Percentiles rank a stretch among this genome's conserved stretches.
Conservation (phyloP, 371 early-diverging fungal species). For the Coemansia sp. region DNA sequence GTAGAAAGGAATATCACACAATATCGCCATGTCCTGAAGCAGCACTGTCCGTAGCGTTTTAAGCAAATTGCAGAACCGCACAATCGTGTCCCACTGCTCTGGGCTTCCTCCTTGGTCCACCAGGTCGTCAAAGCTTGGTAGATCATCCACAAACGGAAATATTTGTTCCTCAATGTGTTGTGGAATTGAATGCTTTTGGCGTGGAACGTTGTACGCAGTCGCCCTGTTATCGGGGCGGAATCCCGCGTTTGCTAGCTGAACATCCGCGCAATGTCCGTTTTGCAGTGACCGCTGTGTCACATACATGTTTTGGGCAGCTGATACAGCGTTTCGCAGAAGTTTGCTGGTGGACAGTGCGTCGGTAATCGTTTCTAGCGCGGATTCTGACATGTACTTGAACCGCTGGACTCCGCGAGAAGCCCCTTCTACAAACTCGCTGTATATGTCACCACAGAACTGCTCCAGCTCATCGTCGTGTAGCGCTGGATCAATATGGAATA, state of each 20-base stretch:
- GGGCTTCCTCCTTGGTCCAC: neutral
- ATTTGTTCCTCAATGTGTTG: slow-evolving; percentile 7
- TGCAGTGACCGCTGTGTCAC: slow-evolving; percentile 17
- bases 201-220: slow-evolving; percentile 5
- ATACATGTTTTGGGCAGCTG: slow-evolving; percentile 9
- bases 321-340: slow-evolving; percentile 1
- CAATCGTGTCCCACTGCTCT: slow-evolving; percentile 10
- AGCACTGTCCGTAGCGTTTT: slow-evolving; percentile 24
- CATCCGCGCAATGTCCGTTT: slow-evolving; percentile 4
- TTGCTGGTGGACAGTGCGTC: neutral
- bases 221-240: neutral
- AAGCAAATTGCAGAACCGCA: slow-evolving; percentile 36
- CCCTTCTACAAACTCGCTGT: slow-evolving; percentile 18
- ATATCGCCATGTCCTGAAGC: slow-evolving; percentile 29
- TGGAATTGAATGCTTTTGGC: neutral
- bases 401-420: neutral
- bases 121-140: slow-evolving; percentile 8
- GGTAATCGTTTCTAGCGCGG: neutral
- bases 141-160: slow-evolving; percentile 37
- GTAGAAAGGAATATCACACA: slow-evolving; percentile 32
- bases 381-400: neutral
- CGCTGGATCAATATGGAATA: slow-evolving; percentile 19
- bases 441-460: slow-evolving; percentile 20
- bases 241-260: slow-evolving; percentile 29
- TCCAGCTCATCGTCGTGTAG: slow-evolving; percentile 17